Percentiles rank a stretch among this genome's conserved stretches.
Conservation (phyloP, 805 yeast species). For the Metschnikowia hibisci region DNA sequence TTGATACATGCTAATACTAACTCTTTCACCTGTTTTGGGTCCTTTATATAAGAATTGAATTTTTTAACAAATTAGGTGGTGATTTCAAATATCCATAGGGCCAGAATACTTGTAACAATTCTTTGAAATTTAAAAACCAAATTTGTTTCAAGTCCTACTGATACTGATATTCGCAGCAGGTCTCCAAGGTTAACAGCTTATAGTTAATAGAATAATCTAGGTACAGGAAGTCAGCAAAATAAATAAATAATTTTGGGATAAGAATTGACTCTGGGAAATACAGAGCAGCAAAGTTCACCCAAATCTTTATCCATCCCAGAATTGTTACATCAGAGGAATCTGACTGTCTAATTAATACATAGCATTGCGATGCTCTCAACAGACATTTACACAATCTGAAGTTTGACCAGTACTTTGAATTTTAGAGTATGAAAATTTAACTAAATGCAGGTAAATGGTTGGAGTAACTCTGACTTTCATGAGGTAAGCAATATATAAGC, state of each 20-base stretch:
- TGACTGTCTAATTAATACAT: slow-evolving; percentile 28
- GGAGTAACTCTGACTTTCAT: slow-evolving; percentile 44
- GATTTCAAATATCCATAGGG: slow-evolving; percentile 34
- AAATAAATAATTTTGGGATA: slow-evolving; percentile 39
- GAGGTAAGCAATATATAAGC: slow-evolving; percentile 44
- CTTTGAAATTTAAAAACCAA: slow-evolving; percentile 37
- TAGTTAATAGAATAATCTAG: slow-evolving; percentile 42
- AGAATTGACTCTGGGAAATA: slow-evolving; percentile 39
- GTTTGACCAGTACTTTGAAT: slow-evolving; percentile 43
- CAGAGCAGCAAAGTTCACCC: neutral
- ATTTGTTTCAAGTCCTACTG: slow-evolving; percentile 42
- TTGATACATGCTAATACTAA: too few relatives aligned
- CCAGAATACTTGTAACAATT: slow-evolving; percentile 41
- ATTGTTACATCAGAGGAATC: neutral
- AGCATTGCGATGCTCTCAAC: slow-evolving; percentile 44
- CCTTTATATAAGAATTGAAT: too few relatives aligned
- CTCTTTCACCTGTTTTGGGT: too few relatives aligned
- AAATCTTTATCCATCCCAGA: neutral
- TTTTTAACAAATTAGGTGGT: too few relatives aligned
- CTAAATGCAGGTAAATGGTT: slow-evolving; percentile 47
- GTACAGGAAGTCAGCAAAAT: slow-evolving; percentile 44
- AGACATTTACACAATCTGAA: slow-evolving; percentile 44
- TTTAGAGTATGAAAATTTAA: slow-evolving; percentile 42
- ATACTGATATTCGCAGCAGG: slow-evolving; percentile 45
- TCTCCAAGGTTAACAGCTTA: slow-evolving; percentile 46